A percentile compares a stretch with the other conserved stretches of the same genome.
phyloP scores from a whole-genome alignment of 257 asterid species.

The Gardenia jasminoides region DNA sequence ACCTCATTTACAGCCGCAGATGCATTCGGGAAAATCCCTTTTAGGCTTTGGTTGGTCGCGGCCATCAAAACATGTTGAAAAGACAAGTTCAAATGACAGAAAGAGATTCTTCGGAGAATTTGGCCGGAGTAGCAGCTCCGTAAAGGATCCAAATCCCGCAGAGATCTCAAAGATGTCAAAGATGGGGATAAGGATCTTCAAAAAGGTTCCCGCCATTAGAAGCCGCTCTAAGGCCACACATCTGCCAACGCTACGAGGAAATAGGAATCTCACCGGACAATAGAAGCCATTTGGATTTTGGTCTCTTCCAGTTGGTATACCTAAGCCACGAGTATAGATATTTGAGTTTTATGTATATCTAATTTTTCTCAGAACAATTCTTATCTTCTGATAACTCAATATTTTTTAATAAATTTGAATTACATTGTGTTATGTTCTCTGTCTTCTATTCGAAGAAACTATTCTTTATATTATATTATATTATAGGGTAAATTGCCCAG shows the following conservation, averaged over 20 bases:
- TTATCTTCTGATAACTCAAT: too few species aligned
- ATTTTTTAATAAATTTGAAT: too few species aligned
- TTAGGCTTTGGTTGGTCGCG: constrained; percentile 16
- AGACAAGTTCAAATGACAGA: constrained; percentile 24
- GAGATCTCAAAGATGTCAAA: constrained; percentile 21
- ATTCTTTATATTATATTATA: too few species aligned
- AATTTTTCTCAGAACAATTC: too few species aligned
- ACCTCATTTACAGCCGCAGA: too few species aligned
- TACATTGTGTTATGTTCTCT: too few species aligned
- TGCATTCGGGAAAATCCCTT: constrained; percentile 23
- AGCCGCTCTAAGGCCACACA: constrained; percentile 20
- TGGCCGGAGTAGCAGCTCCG: constrained; percentile 23
- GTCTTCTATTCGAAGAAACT: too few species aligned
- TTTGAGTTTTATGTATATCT: too few species aligned
- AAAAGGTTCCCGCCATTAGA: constrained; percentile 17
- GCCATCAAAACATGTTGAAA: constrained; percentile 22
- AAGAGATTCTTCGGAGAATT: constrained; percentile 11
- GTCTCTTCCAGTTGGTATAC: too few species aligned
- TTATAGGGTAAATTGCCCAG: too few species aligned
- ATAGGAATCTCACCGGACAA: constrained; percentile 29
- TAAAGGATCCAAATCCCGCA: constrained; percentile 17
- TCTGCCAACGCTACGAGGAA: constrained; percentile 16
- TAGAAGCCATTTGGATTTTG: too few species aligned
- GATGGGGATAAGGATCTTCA: constrained; percentile 21
- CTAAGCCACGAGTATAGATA: too few species aligned